Conservation (phyloP, 2,329 filamentous ascomycete species). For the Leptographium flavum region DNA sequence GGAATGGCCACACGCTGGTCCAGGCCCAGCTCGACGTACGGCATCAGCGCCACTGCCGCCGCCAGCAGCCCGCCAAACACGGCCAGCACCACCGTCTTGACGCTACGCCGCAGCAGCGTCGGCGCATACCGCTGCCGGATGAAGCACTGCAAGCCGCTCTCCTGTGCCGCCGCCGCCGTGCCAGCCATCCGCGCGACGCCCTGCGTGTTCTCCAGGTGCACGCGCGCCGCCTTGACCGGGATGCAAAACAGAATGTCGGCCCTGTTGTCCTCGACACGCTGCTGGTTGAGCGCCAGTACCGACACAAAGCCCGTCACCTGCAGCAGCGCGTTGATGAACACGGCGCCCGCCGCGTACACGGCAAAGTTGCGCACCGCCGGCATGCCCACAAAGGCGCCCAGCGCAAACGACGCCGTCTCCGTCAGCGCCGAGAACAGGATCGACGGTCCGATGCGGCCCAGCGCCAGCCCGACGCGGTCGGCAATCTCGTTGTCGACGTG, state of each 20-base stretch:
- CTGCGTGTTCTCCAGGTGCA: slow-evolving; percentile 44
- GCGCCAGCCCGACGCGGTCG: slow-evolving; percentile 67
- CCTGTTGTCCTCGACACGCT: slow-evolving; percentile 72
- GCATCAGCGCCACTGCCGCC: slow-evolving; percentile 70
- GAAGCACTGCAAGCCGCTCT: slow-evolving; percentile 70
- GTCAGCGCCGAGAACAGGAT: slow-evolving; percentile 91
- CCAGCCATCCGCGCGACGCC: slow-evolving; percentile 13
- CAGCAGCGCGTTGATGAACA: slow-evolving; percentile 91
- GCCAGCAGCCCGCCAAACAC: slow-evolving; percentile 82
- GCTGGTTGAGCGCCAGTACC: slow-evolving; percentile 80
- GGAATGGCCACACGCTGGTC: slow-evolving; percentile 93
- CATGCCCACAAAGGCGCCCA: slow-evolving; percentile 93
- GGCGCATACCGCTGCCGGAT: slow-evolving; percentile 87
- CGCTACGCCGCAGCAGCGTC: slow-evolving; percentile 60
- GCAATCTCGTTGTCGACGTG: slow-evolving; percentile 82
- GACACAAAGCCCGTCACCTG: slow-evolving; percentile 97
- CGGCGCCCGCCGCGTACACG: slow-evolving; percentile 86
- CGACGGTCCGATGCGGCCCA: slow-evolving; percentile 94
- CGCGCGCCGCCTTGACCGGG: slow-evolving; percentile 58
- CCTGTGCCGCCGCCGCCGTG: slow-evolving; percentile 66
- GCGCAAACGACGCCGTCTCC: slow-evolving; percentile 82
- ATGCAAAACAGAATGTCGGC: slow-evolving; percentile 89
- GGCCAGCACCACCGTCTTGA: slow-evolving; percentile 62
- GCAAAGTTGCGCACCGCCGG: slow-evolving; percentile 96
- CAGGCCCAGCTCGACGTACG: slow-evolving; percentile 70